Evolutionary conservation across 306 rosid species (phyloP), one percentile per base, ranked within the genome.

Genomic region (Corylus avellana): DNA sequence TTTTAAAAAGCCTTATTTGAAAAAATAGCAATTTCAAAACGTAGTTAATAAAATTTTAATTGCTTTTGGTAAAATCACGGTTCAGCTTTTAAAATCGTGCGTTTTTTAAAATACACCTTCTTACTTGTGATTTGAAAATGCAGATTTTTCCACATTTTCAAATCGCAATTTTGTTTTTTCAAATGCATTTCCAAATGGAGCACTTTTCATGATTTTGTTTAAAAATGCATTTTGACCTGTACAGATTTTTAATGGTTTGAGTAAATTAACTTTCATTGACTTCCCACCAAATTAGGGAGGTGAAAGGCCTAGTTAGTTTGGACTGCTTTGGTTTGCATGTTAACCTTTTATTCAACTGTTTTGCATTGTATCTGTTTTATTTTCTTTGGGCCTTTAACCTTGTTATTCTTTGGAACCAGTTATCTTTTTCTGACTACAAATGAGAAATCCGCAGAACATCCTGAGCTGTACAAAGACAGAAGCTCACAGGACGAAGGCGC

Each of bases 401-500:
- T 47, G 12, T 47, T 39, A 20, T 27, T 22, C 25, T 72, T n/a
- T 70, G 76, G 46, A 62, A 27, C 67, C 48, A 8, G 35, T 49
- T 79, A 16, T 20, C 71, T 54, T 70, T 54, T 56, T 25, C 86
- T 86, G 55, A 85, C 66, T 2, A 79, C 67, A 48, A 72, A 54
- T 72, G 51, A 22, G 54, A 72, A 74, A 82, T 49, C 68, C 86
- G 84, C 93, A 94, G 99, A 95, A 73, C 98, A 95, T 87, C 99
- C 98, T 0, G 99, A 95, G 92, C 85, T 95, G 72, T 95, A 95
- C 90, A 95, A 92, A 76, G 93, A 89, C 72, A 90, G 83, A 88
- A 89, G 77, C 77, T 53, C 76, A 56, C 97, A 86, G 81, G 96
- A 89, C 72, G 92, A 90, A 70, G 85, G 85, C 37, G 81, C 89